Base-by-base conservation (phyloP, 1,284 basidiomycete genomes). In the Marasmius fiardii region DNA sequence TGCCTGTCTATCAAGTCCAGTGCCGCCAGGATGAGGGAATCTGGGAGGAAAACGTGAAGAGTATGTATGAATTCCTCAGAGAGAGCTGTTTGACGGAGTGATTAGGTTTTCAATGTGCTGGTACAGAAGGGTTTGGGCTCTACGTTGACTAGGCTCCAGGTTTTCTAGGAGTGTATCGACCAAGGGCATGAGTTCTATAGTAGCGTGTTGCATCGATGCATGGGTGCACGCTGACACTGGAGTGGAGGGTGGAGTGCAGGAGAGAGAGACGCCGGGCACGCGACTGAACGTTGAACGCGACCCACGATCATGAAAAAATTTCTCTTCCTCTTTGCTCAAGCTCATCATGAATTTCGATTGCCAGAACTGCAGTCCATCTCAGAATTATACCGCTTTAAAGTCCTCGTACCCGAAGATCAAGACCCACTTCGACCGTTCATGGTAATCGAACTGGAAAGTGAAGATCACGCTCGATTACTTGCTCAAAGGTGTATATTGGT, bases 401-500 rank as follows among this genome's bases (percentile, higher is more conserved):
- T 88, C 26, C 65, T 66, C 21, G 71, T 89, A 34, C 71, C 79
- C 3, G 65, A 71, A 41, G 61, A 65, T 12, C 60, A 70, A 24
- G 81, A 88, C 69, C 70, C 77, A 33, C 75, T 69, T n/a, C 74
- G 85, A 48, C 92, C 92, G 0, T 90, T 90, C 68, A 85, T 94
- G 78, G 71, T 92, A 39, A 69, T 95, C 28, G 77, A 79, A 26
- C 72, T 96, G 1, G 81, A 85, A 26, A 70, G 76, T 24, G 92
- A 93, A 62, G 83, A 87, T 43, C 84, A 95, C 60, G 92, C 90
- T 0, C 71, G 77, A 53, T 68, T 81, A n/a, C 74, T 99, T 20
- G 86, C 92, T 0, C 76, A 80, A 59, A 76, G 96, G 61, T 93
- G 92, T 63, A 88, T 96, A 39, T 72, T 95, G 45, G 80, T 98